Base-by-base conservation (phyloP, 306 rosid species). In the Acmispon strigosus region DNA sequence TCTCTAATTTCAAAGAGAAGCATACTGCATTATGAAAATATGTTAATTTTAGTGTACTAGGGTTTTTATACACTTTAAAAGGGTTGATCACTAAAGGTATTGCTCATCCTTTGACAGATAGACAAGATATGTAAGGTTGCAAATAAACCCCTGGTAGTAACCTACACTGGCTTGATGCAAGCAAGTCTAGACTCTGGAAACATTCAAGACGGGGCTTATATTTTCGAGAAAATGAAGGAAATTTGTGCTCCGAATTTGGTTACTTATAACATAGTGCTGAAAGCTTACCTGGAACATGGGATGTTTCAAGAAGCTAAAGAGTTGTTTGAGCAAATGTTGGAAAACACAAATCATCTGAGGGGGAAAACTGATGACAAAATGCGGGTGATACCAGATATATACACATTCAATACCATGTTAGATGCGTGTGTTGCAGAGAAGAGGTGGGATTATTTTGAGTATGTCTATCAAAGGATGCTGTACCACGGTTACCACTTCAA, bases 61-160 rank as follows among this genome's bases (percentile, higher is more conserved):
- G 42, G 14, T 76, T 50, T 69, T 32, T 29, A 48, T 61, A 14
- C 54, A 15, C 22, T 62, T 34, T 41, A 22, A 60, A 42, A 76
- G 65, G 56, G 60, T 73, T 71, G 79, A 67, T 70, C 68, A 66
- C 65, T 8, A 53, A 34, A 43, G 67, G 13, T 63, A 49, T 60
- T 10, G 67, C 81, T 59, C 49, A 48, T 82, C 32, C 52, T 75
- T 68, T 72, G 74, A 60, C 92, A 90, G 98, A 77, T 90, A 27
- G 87, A 90, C 89, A 90, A 90, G 90, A 88, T 93, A 64, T 90
- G 98, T 15, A 88, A 83, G 81, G 98, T 90, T 69, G 96, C 98
- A 61, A 93, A 77, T 78, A 93, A 90, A 76, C 98, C 98, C 55
- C 89, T 93, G 8, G 98, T 93, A 47, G 97, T 93, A 82, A 93